These are phyloP conservation scores for Ceratocystiopsis minuta DNA, from an alignment of 2,329 filamentous ascomycete genomes.

Conservation along the genomic window DNA sequence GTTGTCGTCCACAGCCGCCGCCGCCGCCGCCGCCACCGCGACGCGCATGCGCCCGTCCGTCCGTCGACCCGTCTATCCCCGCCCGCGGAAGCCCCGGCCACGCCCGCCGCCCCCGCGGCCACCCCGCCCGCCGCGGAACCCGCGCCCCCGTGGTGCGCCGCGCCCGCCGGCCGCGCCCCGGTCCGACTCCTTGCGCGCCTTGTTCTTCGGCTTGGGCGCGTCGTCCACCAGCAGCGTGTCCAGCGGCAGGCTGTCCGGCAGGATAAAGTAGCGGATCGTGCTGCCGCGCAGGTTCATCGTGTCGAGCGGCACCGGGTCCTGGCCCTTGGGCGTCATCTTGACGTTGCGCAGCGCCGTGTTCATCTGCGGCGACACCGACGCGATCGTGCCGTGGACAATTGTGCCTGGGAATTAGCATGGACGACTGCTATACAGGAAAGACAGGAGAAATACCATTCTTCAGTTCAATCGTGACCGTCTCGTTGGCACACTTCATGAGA, in stretches of 20 bases:
- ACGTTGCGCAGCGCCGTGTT: slow-evolving; percentile 91
- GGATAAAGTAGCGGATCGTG: slow-evolving; percentile 90
- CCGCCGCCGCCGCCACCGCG: too few species aligned
- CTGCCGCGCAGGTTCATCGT: slow-evolving; percentile 94
- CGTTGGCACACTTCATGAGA: slow-evolving; percentile 97
- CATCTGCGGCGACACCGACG: slow-evolving; percentile 94
- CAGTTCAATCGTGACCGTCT: slow-evolving; percentile 94
- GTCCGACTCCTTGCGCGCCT: slow-evolving; percentile 81
- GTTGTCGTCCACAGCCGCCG: too few species aligned
- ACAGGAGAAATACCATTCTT: slow-evolving; percentile 59
- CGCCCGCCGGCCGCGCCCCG: slow-evolving; percentile 35
- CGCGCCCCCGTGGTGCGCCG: slow-evolving; percentile 15
- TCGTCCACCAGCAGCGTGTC: slow-evolving; percentile 95
- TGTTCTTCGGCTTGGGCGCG: slow-evolving; percentile 97
- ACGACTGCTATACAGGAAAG: neutral
- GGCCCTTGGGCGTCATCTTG: slow-evolving; percentile 85
- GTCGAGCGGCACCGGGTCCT: slow-evolving; percentile 75
- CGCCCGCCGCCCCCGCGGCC: slow-evolving; percentile 7
- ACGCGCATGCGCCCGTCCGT: too few species aligned
- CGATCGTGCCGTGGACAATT: slow-evolving; percentile 91
- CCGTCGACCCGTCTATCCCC: slow-evolving; percentile 2
- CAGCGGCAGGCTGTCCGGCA: slow-evolving; percentile 85
- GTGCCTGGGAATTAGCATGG: slow-evolving; percentile 44
- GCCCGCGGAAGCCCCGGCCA: slow-evolving; percentile 7
- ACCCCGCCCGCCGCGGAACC: slow-evolving; percentile 13